phyloP scores from a whole-genome alignment of 345 rosid genomes.

The Odontarrhena argentea region DNA sequence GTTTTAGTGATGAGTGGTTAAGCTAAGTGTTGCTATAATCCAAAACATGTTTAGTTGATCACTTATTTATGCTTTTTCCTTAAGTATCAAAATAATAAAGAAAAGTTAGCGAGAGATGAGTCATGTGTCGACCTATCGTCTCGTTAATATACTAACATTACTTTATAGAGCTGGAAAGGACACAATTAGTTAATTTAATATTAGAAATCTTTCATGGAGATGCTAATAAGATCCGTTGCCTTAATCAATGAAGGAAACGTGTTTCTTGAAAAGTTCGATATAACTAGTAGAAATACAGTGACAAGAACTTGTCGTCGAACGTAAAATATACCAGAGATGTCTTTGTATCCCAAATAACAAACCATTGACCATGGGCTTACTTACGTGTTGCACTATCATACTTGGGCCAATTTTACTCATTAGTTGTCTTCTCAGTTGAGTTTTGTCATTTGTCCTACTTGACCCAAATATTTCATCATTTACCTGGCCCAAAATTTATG shows the following conservation, averaged over 20 bases:
- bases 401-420: no score
- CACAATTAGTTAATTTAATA: neutral
- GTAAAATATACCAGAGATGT: neutral
- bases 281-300: neutral
- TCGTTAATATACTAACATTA: conserved; percentile 18
- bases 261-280: conserved; percentile 14
- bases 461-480: no score
- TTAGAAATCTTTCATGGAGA: conserved; percentile 7
- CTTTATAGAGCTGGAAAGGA: conserved; percentile 17
- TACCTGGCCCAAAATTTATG: no score
- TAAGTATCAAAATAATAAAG: neutral
- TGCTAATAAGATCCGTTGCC: neutral
- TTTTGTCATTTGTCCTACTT: no score
- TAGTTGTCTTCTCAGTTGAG: no score
- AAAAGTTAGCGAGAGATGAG: conserved; percentile 16
- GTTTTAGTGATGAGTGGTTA: conserved; percentile 11
- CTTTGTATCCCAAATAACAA: no score
- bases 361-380: no score
- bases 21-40: conserved; percentile 25
- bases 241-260: conserved; percentile 27
- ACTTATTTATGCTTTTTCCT: neutral
- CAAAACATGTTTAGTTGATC: neutral
- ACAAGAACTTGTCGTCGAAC: neutral
- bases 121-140: conserved; percentile 17
- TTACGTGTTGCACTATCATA: no score